These are phyloP conservation scores for Populus nigra DNA, from an alignment of 345 rosid species.

Conservation along the genomic window DNA sequence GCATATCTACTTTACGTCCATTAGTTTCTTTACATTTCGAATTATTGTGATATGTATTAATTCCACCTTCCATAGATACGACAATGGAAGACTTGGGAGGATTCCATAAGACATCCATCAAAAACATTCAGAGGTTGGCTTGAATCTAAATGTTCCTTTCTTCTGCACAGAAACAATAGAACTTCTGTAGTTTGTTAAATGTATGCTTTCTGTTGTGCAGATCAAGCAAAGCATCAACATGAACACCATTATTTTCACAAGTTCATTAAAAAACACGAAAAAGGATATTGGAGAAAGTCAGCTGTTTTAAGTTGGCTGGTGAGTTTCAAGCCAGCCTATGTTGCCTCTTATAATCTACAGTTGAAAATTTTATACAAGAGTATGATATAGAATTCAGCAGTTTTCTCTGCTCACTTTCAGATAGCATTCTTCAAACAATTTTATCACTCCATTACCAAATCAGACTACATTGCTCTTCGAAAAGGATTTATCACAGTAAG, in stretches of 20 bases:
- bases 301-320: constrained; percentile 72
- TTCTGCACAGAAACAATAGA: background rate
- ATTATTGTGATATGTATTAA: background rate
- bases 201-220: constrained; percentile 17
- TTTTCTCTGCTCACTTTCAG: constrained; percentile 33
- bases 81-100: constrained; percentile 83
- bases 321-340: constrained; percentile 22
- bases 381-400: background rate
- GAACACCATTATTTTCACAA: constrained; percentile 16
- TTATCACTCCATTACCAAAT: constrained; percentile 65
- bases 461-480: constrained; percentile 71
- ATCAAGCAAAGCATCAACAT: constrained; percentile 8
- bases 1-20: too few species aligned
- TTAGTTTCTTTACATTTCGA: too few species aligned
- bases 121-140: constrained; percentile 14
- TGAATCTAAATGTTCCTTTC: background rate
- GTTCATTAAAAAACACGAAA: constrained; percentile 39
- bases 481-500: constrained; percentile 69
- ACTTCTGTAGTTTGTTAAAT: background rate
- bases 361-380: background rate
- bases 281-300: constrained; percentile 63
- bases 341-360: background rate
- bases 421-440: constrained; percentile 86
- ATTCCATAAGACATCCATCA: constrained; percentile 5
- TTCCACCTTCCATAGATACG: constrained; percentile 41